Evolutionary conservation across 2,329 filamentous ascomycete genomes (phyloP).

Genomic region (Metarhizium album): DNA sequence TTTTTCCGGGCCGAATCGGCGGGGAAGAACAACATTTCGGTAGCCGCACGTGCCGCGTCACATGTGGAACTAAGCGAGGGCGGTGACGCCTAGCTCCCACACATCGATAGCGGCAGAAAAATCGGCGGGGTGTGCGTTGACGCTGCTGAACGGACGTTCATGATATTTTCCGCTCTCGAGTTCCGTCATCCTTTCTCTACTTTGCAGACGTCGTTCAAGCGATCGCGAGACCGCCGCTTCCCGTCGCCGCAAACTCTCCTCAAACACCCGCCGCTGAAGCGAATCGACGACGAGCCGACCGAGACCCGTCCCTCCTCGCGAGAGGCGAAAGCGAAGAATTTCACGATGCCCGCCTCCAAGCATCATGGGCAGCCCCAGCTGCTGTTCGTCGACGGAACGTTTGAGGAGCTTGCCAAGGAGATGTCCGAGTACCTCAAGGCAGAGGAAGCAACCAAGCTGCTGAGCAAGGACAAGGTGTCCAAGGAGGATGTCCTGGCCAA

Average conservation of each 20-base stretch:
- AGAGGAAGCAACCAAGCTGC: slow-evolving; percentile 64
- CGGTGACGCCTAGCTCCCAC: slow-evolving; percentile 31
- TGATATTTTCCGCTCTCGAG: slow-evolving; percentile 16
- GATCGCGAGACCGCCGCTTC: slow-evolving; percentile 14
- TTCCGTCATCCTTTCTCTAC: slow-evolving; percentile 12
- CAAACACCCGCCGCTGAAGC: slow-evolving; percentile 1
- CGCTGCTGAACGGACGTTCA: slow-evolving; percentile 17
- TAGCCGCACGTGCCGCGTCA: slow-evolving; percentile 14
- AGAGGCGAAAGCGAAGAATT: slow-evolving; percentile 4
- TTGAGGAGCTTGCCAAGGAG: slow-evolving; percentile 87
- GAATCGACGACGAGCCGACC: slow-evolving; percentile 6
- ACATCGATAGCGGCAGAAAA: slow-evolving; percentile 26
- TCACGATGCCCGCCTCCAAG: slow-evolving; percentile 21
- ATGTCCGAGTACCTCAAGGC: slow-evolving; percentile 89
- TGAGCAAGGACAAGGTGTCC: slow-evolving; percentile 52
- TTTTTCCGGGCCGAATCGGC: no score
- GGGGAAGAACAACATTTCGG: no score
- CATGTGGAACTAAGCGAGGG: slow-evolving; percentile 11
- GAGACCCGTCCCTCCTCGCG: slow-evolving; percentile 7
- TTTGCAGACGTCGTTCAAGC: slow-evolving; percentile 7
- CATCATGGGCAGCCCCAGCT: slow-evolving; percentile 44
- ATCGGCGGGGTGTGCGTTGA: slow-evolving; percentile 25
- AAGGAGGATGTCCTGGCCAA: slow-evolving; percentile 85
- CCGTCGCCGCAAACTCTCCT: slow-evolving; percentile 13
- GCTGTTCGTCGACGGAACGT: slow-evolving; percentile 79